Conservation (phyloP, 257 asterid species). For the Solanum paucissectum region DNA sequence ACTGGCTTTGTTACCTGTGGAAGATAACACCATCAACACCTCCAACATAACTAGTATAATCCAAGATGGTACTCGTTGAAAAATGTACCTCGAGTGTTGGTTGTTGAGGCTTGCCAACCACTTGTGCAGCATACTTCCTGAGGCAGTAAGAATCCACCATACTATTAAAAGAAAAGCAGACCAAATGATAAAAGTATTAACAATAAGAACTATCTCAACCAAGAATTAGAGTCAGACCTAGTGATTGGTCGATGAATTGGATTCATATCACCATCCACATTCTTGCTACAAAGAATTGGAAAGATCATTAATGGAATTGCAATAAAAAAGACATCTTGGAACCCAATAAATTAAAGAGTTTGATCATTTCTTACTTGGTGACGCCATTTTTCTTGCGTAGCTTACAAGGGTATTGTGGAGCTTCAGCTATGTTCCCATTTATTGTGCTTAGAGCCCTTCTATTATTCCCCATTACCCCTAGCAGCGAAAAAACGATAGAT, state of each 20-base stretch:
- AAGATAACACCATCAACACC: not conserved
- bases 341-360: not conserved
- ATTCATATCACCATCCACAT: conserved; percentile 9
- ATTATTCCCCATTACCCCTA: conserved; percentile 33
- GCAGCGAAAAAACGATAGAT: not conserved
- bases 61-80: not conserved
- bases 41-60: not conserved
- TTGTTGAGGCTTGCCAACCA: conserved; percentile 34
- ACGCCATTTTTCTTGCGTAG: conserved; percentile 49
- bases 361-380: conserved; percentile 36
- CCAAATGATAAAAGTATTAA: not conserved
- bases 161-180: not conserved
- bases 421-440: conserved; percentile 43
- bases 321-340: not conserved
- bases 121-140: conserved; percentile 51
- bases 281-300: conserved; percentile 19
- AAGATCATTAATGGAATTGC: not conserved
- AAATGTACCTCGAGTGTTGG: conserved; percentile 25
- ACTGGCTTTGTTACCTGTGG: conserved; percentile 24
- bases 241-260: conserved; percentile 51
- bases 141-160: not conserved
- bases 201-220: not conserved
- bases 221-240: conserved; percentile 32
- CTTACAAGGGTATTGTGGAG: conserved; percentile 38
- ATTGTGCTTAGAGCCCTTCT: conserved; percentile 77